phyloP scores from a whole-genome alignment of 2,329 filamentous ascomycete species.

The Tolypocladium ovalisporum region DNA sequence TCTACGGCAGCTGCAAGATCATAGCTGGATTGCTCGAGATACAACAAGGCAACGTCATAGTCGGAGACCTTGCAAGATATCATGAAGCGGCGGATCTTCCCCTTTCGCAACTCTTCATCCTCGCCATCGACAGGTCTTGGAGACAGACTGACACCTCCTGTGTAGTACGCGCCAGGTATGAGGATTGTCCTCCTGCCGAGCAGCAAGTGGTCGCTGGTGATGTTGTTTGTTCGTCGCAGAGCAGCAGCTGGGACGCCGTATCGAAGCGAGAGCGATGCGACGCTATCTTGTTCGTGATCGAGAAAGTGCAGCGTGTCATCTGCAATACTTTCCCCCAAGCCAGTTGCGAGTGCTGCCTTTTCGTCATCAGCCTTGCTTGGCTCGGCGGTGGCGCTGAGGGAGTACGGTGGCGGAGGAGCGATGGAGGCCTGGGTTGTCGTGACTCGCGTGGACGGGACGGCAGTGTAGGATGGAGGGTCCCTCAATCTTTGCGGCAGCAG shows the following conservation, averaged over 20 bases:
- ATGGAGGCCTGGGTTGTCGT: constrained; percentile 11
- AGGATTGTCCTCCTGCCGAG: constrained; percentile 57
- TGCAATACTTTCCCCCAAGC: constrained; percentile 24
- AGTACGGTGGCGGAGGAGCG: constrained; percentile 29
- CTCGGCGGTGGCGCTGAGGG: neutral
- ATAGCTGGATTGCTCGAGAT: constrained; percentile 60
- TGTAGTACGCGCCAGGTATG: constrained; percentile 62
- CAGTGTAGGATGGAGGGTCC: constrained; percentile 56
- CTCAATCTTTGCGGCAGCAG: constrained; percentile 49
- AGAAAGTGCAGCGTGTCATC: constrained; percentile 67
- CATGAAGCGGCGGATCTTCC: constrained; percentile 67
- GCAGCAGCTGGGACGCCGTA: constrained; percentile 57
- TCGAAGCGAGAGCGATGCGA: constrained; percentile 57
- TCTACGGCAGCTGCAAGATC: constrained; percentile 54
- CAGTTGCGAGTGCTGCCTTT: constrained; percentile 12
- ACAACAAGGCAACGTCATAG: constrained; percentile 65
- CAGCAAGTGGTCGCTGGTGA: constrained; percentile 62
- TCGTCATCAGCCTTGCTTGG: constrained; percentile 7
- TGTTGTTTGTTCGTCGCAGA: constrained; percentile 55
- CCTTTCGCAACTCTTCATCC: constrained; percentile 61
- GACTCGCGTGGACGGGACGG: constrained; percentile 16
- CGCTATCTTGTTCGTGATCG: constrained; percentile 54
- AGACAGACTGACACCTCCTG: constrained; percentile 54
- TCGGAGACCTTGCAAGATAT: constrained; percentile 65
- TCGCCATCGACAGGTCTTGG: constrained; percentile 63